Evolutionary conservation across 495 filamentous ascomycete species (phyloP), one percentile per base, ranked within the genome.

Genomic region (Neurospora sp.): DNA sequence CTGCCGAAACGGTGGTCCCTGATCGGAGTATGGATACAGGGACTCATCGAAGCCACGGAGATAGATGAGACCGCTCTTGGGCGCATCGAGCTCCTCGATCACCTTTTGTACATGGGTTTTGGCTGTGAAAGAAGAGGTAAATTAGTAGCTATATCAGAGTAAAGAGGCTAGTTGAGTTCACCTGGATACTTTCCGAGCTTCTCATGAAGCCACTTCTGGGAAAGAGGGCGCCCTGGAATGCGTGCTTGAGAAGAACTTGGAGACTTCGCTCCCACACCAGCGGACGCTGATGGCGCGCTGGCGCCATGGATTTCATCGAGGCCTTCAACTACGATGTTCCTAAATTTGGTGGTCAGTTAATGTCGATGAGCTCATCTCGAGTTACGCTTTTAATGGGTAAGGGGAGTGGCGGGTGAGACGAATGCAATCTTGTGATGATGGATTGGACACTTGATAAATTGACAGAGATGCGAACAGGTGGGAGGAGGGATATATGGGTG

Each of bases 81-180:
- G 80, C 62, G 86, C 84, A 4, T 87, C 87, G 38, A 97, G 88
- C 72, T 90, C 86, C 70, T 86, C 84, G 14, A 89, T 90, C 16
- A 94, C 92, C 59, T 88, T 90, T 74, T 87, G 88, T 54, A 92
- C 93, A 80, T 97, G 93, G 74, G 90, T 85, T 79, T 96, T 97
- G 39, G 93, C 94, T 94, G 73, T 4, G 10, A 35, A 11, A 7
- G 31, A 39, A 38, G 9, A 6, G 39, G 70, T 42, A 77, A 77
- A 39, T 62, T 37, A 46, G 27, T n/a, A 5, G 12, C n/a, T 42
- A 31, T 37, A 39, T 20, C 9, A 23, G 46, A 54, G 38, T n/a
- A 31, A 20, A 66, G 42, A 14, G 39, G 16, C 10, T 27, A 18
- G n/a, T 39, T 23, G 3, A 39, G 59, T 74, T 48, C 71, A 79